Conservation (phyloP, 345 rosid species). For the Kernera saxatilis region DNA sequence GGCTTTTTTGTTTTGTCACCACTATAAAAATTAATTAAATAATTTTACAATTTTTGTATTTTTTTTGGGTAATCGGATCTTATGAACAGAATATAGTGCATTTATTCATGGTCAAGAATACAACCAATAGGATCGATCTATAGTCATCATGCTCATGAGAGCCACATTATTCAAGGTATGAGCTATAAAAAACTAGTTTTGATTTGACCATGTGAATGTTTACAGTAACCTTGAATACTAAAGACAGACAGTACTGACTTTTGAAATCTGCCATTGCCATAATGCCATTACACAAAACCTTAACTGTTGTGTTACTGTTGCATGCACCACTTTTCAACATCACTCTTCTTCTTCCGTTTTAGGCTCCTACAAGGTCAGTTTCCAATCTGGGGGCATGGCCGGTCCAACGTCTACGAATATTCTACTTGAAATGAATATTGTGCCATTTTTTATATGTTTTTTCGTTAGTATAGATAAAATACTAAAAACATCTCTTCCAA, state of each 20-base stretch:
- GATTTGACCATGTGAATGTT: neutral
- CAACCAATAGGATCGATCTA: neutral
- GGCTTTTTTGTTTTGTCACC: slow-evolving; percentile 2
- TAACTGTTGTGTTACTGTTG: neutral
- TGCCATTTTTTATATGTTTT: too few relatives aligned
- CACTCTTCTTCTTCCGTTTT: neutral
- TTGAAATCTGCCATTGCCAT: neutral
- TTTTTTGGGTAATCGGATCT: neutral
- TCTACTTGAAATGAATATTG: too few relatives aligned
- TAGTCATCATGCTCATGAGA: neutral
- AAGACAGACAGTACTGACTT: neutral
- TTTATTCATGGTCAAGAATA: neutral
- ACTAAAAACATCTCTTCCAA: too few relatives aligned
- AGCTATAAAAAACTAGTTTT: neutral
- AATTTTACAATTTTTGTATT: too few relatives aligned
- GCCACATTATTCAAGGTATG: neutral
- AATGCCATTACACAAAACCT: neutral
- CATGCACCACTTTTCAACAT: neutral
- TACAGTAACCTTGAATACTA: neutral
- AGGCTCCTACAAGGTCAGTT: too few relatives aligned
- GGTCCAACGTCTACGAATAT: too few relatives aligned
- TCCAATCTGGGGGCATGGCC: neutral
- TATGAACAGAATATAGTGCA: neutral
- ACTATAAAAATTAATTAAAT: neutral
- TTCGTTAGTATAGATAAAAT: too few relatives aligned